phyloP scores from a whole-genome alignment of 1,284 basidiomycete genomes.

The Boletus calvinii region DNA sequence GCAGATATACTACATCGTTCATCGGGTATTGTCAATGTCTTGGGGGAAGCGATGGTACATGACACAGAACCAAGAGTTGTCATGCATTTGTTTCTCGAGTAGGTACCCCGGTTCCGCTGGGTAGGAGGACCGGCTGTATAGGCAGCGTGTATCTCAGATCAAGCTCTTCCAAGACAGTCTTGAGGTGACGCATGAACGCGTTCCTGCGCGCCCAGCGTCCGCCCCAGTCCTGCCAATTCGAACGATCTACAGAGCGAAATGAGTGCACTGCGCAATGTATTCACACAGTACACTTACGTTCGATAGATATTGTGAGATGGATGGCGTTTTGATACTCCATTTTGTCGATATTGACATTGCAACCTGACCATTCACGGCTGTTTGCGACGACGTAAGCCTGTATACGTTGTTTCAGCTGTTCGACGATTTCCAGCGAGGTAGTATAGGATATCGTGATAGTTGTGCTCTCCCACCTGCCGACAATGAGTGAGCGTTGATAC shows the following conservation, averaged over 20 bases:
- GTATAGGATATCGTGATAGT: constrained; percentile 62
- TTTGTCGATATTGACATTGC: constrained; percentile 64
- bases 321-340: constrained; percentile 78
- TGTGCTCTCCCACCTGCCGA: constrained; percentile 73
- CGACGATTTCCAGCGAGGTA: constrained; percentile 67
- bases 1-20: neutral
- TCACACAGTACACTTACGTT: constrained; percentile 52
- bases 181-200: constrained; percentile 70
- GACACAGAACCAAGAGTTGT: neutral
- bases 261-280: constrained; percentile 10
- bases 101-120: constrained; percentile 24
- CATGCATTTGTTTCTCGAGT: neutral
- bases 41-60: neutral
- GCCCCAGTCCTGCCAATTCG: constrained; percentile 89
- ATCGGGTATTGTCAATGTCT: neutral
- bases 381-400: constrained; percentile 64
- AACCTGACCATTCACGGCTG: constrained; percentile 71
- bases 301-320: constrained; percentile 66
- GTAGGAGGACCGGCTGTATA: constrained; percentile 66
- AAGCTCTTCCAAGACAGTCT: constrained; percentile 67
- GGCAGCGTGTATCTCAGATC: constrained; percentile 70
- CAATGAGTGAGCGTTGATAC: constrained; percentile 6
- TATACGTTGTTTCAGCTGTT: constrained; percentile 61
- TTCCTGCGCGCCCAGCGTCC: constrained; percentile 72
- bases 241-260: constrained; percentile 49